Percentiles rank a stretch among this genome's conserved stretches.
Conservation (phyloP, 805 yeast species). For the Metschnikowia sp. region DNA sequence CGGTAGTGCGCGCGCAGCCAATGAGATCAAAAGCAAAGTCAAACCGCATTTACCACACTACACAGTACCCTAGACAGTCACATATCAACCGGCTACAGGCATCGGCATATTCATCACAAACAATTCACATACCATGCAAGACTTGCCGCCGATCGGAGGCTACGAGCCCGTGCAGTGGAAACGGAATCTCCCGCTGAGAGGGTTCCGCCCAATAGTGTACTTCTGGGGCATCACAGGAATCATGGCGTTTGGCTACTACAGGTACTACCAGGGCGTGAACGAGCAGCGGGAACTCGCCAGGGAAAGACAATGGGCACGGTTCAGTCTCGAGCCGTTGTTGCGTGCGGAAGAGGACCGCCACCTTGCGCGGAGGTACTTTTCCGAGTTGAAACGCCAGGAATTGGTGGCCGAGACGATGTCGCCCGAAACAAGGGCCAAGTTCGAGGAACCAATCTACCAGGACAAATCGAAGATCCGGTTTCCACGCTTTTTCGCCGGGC, state of each 20-base stretch:
- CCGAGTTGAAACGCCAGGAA: slow-evolving; percentile 67
- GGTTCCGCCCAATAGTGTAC: slow-evolving; percentile 75
- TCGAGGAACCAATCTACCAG: slow-evolving; percentile 41
- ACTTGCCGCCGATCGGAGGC: slow-evolving; percentile 83
- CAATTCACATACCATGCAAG: slow-evolving; percentile 48
- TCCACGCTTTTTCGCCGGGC: slow-evolving; percentile 42
- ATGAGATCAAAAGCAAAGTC: slow-evolving; percentile 12
- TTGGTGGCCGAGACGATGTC: slow-evolving; percentile 42
- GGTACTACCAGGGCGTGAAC: slow-evolving; percentile 60
- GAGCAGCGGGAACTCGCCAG: slow-evolving; percentile 73
- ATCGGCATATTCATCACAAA: background rate
- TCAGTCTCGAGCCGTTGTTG: slow-evolving; percentile 66
- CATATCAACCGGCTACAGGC: background rate
- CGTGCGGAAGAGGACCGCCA: slow-evolving; percentile 84
- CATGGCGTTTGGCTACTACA: slow-evolving; percentile 71
- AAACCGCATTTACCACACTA: too few species aligned
- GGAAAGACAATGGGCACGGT: slow-evolving; percentile 76
- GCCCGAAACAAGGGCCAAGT: slow-evolving; percentile 36
- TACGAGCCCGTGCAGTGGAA: slow-evolving; percentile 88
- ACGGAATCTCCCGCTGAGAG: slow-evolving; percentile 80
- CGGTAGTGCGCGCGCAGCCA: slow-evolving; percentile 13
- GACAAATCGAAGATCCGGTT: slow-evolving; percentile 44
- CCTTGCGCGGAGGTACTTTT: slow-evolving; percentile 62
- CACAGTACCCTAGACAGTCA: background rate
- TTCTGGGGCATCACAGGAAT: slow-evolving; percentile 60